Conservation (phyloP, 176 grass and related monocot genomes). For the Carex myosuroides region DNA sequence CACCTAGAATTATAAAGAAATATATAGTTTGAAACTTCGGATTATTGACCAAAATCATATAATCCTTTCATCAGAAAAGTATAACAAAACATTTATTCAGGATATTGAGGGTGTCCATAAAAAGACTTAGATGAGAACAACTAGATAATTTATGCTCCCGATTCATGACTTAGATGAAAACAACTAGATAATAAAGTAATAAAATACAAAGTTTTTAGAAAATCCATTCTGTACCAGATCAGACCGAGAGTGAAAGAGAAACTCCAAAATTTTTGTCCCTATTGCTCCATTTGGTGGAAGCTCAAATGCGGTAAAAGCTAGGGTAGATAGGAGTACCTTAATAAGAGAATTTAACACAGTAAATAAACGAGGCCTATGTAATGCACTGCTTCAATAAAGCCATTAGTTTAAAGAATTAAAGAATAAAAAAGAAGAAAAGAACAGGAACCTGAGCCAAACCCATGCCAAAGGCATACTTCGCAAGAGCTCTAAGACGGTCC, state of each 20-base stretch:
- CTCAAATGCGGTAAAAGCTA: slow-evolving; percentile 94
- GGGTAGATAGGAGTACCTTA: slow-evolving; percentile 84
- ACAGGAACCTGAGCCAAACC: slow-evolving; percentile 78
- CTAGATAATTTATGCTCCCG: not conserved
- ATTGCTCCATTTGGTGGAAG: slow-evolving; percentile 89
- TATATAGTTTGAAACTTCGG: not conserved
- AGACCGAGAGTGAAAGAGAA: slow-evolving; percentile 80
- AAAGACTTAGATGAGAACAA: not conserved
- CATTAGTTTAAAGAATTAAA: not conserved
- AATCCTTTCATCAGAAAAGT: not conserved
- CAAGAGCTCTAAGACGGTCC: slow-evolving; percentile 84
- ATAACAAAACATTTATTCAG: slow-evolving; percentile 8
- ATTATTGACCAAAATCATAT: not conserved
- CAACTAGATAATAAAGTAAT: not conserved
- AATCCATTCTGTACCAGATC: slow-evolving; percentile 55
- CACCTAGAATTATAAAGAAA: slow-evolving; percentile 46
- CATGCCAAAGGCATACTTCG: slow-evolving; percentile 94
- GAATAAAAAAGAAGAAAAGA: not conserved
- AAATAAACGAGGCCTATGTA: slow-evolving; percentile 13
- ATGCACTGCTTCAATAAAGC: not conserved
- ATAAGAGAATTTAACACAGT: slow-evolving; percentile 5
- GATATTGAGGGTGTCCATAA: not conserved
- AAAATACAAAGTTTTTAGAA: not conserved
- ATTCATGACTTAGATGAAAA: not conserved
- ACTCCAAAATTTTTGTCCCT: slow-evolving; percentile 93